phyloP scores from a whole-genome alignment of 2,329 filamentous ascomycete genomes.

The Beauveria australis region DNA sequence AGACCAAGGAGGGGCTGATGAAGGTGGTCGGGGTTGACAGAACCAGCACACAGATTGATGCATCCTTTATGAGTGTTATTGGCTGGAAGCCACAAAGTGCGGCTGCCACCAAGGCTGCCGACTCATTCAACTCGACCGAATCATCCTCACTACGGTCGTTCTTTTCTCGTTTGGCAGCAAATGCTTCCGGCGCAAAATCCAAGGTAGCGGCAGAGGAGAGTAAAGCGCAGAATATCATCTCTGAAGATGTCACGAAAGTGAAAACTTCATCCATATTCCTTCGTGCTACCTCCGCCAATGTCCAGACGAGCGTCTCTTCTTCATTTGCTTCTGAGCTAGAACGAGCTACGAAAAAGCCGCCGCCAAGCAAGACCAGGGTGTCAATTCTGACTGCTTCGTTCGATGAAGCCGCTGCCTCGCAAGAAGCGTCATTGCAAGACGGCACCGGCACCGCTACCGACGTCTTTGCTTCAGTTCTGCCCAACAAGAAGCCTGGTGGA shows the following conservation, averaged over 20 bases:
- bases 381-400: slow-evolving; percentile 88
- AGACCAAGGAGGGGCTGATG: slow-evolving; percentile 84
- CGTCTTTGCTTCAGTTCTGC: slow-evolving; percentile 84
- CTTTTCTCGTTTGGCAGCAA: slow-evolving; percentile 67
- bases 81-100: slow-evolving; percentile 64
- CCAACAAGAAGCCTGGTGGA: slow-evolving; percentile 71
- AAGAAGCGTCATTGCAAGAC: slow-evolving; percentile 36
- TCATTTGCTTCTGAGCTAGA: slow-evolving; percentile 80
- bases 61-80: slow-evolving; percentile 77
- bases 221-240: slow-evolving; percentile 50
- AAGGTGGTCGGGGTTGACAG: slow-evolving; percentile 71
- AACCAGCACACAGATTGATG: slow-evolving; percentile 87
- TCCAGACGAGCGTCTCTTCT: slow-evolving; percentile 65
- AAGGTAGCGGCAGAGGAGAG: slow-evolving; percentile 57
- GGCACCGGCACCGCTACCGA: slow-evolving; percentile 54
- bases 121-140: slow-evolving; percentile 40
- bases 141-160: slow-evolving; percentile 64
- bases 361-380: slow-evolving; percentile 77
- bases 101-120: slow-evolving; percentile 32
- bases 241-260: slow-evolving; percentile 62
- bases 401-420: slow-evolving; percentile 65
- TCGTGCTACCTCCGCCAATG: slow-evolving; percentile 73
- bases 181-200: slow-evolving; percentile 42
- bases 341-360: slow-evolving; percentile 93
- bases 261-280: slow-evolving; percentile 80